Evolutionary conservation across 495 filamentous ascomycete genomes (phyloP).

Genomic region (Entonaema liquescens): DNA sequence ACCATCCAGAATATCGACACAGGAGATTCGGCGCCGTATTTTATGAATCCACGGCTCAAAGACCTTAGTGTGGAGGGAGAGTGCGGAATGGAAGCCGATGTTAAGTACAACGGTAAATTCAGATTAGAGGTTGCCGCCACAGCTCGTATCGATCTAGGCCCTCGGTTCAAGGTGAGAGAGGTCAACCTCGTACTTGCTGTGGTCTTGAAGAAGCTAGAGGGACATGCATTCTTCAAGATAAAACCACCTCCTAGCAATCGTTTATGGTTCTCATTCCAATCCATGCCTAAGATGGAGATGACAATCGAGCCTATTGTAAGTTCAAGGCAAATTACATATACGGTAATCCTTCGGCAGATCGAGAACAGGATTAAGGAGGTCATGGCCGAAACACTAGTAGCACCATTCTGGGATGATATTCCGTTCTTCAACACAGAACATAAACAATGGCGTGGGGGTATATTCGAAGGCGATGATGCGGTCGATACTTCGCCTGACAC

Average conservation of each 20-base stretch:
- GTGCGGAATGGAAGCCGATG: slow-evolving; percentile 81
- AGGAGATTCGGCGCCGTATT: slow-evolving; percentile 84
- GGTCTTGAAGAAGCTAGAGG: slow-evolving; percentile 84
- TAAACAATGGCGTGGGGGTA: slow-evolving; percentile 84
- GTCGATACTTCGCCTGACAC: slow-evolving; percentile 47
- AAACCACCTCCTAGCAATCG: slow-evolving; percentile 97
- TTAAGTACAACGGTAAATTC: slow-evolving; percentile 89
- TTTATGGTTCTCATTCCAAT: slow-evolving; percentile 92
- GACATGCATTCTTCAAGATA: slow-evolving; percentile 82
- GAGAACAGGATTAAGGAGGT: slow-evolving; percentile 94
- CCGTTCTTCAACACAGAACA: slow-evolving; percentile 83
- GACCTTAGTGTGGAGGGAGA: slow-evolving; percentile 93
- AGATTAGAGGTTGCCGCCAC: slow-evolving; percentile 87
- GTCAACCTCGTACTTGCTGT: slow-evolving; percentile 89
- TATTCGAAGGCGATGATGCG: slow-evolving; percentile 74
- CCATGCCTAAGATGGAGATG: slow-evolving; percentile 90
- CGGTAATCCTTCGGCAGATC: slow-evolving; percentile 88
- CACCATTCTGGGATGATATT: slow-evolving; percentile 94
- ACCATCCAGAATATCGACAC: slow-evolving; percentile 82
- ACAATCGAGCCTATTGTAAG: slow-evolving; percentile 94
- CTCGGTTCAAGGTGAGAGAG: slow-evolving; percentile 87
- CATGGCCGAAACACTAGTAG: slow-evolving; percentile 89
- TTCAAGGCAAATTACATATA: slow-evolving; percentile 92
- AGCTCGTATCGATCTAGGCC: slow-evolving; percentile 87
- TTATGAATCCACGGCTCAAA: slow-evolving; percentile 87